Percentiles rank a stretch among this genome's conserved stretches.
These are phyloP conservation scores for Lactifluus subvellereus DNA, from an alignment of 768 basidiomycete species.

Conservation along the genomic window DNA sequence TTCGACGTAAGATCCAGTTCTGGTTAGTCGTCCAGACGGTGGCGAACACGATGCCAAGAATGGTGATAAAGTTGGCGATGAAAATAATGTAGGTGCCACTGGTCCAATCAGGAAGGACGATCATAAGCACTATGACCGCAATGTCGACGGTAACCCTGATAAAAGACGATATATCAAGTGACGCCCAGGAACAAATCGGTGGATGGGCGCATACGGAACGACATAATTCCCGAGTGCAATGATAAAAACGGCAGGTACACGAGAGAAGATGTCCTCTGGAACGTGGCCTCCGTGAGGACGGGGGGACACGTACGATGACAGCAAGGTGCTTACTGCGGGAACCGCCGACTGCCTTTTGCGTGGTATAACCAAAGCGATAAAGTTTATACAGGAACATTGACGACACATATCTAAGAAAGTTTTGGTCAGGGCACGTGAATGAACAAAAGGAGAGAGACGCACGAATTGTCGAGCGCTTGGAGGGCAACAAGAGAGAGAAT, in stretches of 20 bases:
- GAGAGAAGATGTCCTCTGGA: constrained; percentile 16
- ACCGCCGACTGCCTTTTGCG: constrained; percentile 10
- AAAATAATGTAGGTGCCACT: constrained; percentile 19
- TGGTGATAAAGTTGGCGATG: constrained; percentile 21
- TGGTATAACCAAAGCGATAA: constrained; percentile 13
- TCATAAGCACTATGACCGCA: constrained; percentile 15
- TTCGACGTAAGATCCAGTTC: constrained; percentile 23
- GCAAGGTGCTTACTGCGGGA: constrained; percentile 5
- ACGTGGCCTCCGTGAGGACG: not conserved
- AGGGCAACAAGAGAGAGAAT: constrained; percentile 13
- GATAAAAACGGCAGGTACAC: constrained; percentile 21
- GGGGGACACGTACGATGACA: not conserved
- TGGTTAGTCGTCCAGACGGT: constrained; percentile 24
- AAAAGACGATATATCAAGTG: not conserved
- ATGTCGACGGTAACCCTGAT: constrained; percentile 20
- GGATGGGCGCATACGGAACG: constrained; percentile 12
- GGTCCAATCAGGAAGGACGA: constrained; percentile 9
- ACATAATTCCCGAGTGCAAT: constrained; percentile 24
- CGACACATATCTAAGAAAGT: constrained; percentile 16
- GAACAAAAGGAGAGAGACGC: not conserved
- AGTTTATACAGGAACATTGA: constrained; percentile 22
- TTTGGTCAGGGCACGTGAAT: not conserved
- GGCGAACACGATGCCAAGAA: constrained; percentile 24
- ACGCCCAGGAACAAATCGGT: not conserved
- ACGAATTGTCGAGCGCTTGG: constrained; percentile 23